Conservation (phyloP, 2,329 filamentous ascomycete genomes). For the Pestalotiopsis sp. region DNA sequence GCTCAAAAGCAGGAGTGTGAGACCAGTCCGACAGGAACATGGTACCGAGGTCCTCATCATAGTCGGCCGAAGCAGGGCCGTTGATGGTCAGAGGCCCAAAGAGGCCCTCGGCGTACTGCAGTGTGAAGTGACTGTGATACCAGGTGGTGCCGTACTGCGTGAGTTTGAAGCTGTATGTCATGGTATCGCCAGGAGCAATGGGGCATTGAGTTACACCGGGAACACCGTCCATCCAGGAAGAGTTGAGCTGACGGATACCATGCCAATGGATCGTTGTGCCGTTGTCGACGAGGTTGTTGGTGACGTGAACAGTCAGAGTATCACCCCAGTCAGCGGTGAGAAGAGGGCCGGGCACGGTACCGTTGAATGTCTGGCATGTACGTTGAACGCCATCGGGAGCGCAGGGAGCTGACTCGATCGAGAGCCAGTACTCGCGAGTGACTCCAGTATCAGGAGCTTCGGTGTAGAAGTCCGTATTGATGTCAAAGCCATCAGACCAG, state of each 20-base stretch:
- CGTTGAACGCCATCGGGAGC: slow-evolving; percentile 49
- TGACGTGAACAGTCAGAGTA: slow-evolving; percentile 51
- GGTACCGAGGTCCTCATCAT: slow-evolving; percentile 64
- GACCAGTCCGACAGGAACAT: slow-evolving; percentile 63
- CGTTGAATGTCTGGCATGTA: slow-evolving; percentile 52
- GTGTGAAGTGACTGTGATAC: slow-evolving; percentile 63
- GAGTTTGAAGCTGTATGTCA: slow-evolving; percentile 59
- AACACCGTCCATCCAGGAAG: slow-evolving; percentile 59
- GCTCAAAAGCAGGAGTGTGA: slow-evolving; percentile 42
- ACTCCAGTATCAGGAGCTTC: slow-evolving; percentile 49
- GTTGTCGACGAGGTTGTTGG: slow-evolving; percentile 53
- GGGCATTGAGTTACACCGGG: slow-evolving; percentile 50
- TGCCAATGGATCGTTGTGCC: slow-evolving; percentile 67
- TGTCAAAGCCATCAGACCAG: slow-evolving; percentile 49
- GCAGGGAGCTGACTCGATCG: slow-evolving; percentile 40
- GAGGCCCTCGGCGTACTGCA: slow-evolving; percentile 51
- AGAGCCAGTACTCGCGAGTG: slow-evolving; percentile 51
- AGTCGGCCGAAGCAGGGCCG: slow-evolving; percentile 58
- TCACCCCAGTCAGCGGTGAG: slow-evolving; percentile 53
- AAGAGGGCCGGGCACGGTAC: slow-evolving; percentile 60
- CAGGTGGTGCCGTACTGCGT: slow-evolving; percentile 54
- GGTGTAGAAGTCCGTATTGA: slow-evolving; percentile 48
- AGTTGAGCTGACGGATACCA: slow-evolving; percentile 58
- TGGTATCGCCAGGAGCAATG: slow-evolving; percentile 50
- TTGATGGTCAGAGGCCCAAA: slow-evolving; percentile 63